phyloP scores from a whole-genome alignment of 331 rosid species.

The Cydonia oblonga region DNA sequence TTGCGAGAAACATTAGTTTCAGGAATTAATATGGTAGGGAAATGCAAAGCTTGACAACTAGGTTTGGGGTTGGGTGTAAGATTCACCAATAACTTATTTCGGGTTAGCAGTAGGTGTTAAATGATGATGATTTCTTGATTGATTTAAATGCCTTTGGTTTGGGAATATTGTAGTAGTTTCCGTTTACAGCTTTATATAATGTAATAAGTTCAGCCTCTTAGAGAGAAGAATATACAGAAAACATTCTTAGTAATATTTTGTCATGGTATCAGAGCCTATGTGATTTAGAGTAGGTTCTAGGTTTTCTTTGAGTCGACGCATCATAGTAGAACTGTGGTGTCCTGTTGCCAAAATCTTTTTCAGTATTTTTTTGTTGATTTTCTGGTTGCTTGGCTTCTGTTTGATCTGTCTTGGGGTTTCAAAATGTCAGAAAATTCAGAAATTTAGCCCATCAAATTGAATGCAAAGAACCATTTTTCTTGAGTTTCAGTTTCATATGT shows the following conservation, averaged over 20 bases:
- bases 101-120: not conserved
- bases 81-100: not conserved
- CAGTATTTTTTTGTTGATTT: not conserved
- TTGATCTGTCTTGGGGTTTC: not conserved
- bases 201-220: not conserved
- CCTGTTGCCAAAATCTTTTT: not conserved
- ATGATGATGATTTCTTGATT: not conserved
- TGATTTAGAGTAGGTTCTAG: not conserved
- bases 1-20: not conserved
- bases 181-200: not conserved
- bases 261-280: not conserved
- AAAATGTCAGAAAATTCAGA: not conserved
- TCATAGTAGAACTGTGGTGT: not conserved
- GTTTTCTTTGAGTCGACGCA: not conserved
- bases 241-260: not conserved
- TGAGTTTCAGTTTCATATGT: not conserved
- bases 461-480: not conserved
- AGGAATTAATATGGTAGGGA: not conserved
- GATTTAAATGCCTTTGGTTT: not conserved
- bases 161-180: not conserved
- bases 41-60: not conserved
- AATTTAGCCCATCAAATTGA: not conserved
- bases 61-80: not conserved
- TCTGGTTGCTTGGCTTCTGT: not conserved
- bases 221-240: not conserved